These are phyloP conservation scores for Udeniomyces megalosporus DNA, from an alignment of 768 basidiomycete species.

Conservation along the genomic window DNA sequence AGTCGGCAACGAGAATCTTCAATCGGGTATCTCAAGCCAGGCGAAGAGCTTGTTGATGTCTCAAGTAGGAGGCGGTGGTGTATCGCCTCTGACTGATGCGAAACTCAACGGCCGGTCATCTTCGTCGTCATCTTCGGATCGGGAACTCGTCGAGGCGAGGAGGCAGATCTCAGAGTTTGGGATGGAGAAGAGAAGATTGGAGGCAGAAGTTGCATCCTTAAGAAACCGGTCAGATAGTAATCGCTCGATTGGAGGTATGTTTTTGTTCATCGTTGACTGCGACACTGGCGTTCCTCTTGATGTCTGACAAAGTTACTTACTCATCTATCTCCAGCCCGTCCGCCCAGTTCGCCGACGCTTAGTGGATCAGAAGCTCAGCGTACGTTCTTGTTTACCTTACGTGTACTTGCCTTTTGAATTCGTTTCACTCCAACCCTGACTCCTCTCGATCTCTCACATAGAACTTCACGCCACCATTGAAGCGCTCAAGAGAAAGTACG, in stretches of 20 bases:
- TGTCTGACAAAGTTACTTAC: background rate
- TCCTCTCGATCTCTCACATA: background rate
- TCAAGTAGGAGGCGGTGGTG: background rate
- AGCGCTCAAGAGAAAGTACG: conserved; percentile 4
- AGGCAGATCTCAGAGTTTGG: background rate
- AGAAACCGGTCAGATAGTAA: no score
- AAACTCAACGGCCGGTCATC: no score
- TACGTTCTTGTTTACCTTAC: background rate
- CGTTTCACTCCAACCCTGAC: background rate
- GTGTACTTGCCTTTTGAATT: background rate
- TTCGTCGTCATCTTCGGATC: no score
- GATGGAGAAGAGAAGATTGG: background rate
- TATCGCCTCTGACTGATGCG: background rate
- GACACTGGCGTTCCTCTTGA: no score
- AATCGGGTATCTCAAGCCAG: conserved; percentile 37
- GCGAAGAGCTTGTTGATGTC: background rate
- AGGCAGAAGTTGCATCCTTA: background rate
- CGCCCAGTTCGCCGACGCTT: background rate
- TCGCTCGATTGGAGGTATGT: no score
- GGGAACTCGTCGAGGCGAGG: background rate
- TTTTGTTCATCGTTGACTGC: no score
- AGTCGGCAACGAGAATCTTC: conserved; percentile 42
- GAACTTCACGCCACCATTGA: background rate
- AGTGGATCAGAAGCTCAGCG: no score
- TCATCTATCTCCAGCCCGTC: background rate